Evolutionary conservation across 2,329 filamentous ascomycete genomes (phyloP).

Genomic region (Fusarium poae): DNA sequence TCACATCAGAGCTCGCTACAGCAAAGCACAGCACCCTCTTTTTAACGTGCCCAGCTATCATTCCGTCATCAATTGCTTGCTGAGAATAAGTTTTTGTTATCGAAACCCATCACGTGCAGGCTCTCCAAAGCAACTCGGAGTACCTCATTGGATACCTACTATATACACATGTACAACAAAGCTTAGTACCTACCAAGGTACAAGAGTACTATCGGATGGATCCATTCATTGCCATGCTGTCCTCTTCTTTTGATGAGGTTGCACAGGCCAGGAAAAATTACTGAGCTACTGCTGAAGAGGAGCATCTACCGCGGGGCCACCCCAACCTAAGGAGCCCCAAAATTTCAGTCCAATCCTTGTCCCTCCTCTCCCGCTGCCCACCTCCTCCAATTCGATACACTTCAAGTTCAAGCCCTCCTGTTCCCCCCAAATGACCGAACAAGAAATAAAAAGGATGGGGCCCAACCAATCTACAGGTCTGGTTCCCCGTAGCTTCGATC

Average conservation of each 20-base stretch:
- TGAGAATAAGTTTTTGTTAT: neutral
- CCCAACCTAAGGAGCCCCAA: constrained; percentile 43
- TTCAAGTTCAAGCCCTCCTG: constrained; percentile 24
- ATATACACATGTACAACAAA: constrained; percentile 18
- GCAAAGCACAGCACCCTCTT: constrained; percentile 24
- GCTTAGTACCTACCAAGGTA: neutral
- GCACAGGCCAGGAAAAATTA: constrained; percentile 31
- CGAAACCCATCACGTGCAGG: neutral
- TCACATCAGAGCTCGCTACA: constrained; percentile 30
- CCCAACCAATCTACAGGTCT: constrained; percentile 21
- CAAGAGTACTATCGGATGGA: neutral
- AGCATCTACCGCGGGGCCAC: constrained; percentile 39
- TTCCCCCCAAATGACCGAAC: constrained; percentile 32
- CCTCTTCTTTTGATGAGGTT: constrained; percentile 39
- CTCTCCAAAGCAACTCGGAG: neutral
- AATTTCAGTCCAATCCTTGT: constrained; percentile 37
- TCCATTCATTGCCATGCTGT: constrained; percentile 26
- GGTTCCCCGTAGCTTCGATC: constrained; percentile 2
- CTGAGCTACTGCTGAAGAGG: constrained; percentile 31
- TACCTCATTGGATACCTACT: constrained; percentile 10
- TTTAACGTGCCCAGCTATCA: constrained; percentile 19
- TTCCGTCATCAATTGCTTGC: constrained; percentile 32
- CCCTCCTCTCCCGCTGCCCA: constrained; percentile 6
- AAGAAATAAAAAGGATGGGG: constrained; percentile 13
- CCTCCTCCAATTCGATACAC: constrained; percentile 37